These are phyloP conservation scores for Boletellus deceptivus DNA, from an alignment of 1,284 basidiomycete genomes.

Conservation along the genomic window DNA sequence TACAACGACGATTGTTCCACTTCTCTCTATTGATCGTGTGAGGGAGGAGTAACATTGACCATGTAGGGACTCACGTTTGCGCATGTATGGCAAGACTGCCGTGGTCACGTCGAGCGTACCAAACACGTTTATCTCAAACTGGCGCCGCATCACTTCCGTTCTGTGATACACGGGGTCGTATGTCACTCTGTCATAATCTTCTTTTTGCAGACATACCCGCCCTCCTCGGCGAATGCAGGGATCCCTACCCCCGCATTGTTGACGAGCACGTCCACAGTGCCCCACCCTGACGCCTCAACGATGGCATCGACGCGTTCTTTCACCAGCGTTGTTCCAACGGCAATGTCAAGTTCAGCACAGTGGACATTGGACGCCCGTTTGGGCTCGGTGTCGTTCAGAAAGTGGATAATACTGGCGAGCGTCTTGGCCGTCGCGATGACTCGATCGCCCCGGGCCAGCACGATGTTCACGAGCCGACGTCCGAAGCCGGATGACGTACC, in stretches of 20 bases:
- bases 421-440: constrained; percentile 45
- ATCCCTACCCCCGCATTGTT: constrained; percentile 51
- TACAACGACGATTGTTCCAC: constrained; percentile 44
- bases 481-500: constrained; percentile 64
- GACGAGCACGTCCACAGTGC: constrained; percentile 49
- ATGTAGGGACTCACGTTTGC: constrained; percentile 32
- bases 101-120: constrained; percentile 48
- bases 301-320: constrained; percentile 39
- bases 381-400: constrained; percentile 16
- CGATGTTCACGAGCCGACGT: constrained; percentile 46
- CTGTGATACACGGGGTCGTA: constrained; percentile 14
- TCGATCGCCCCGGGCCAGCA: constrained; percentile 46
- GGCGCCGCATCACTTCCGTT: constrained; percentile 34
- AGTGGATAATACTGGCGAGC: constrained; percentile 2
- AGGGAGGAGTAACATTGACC: not conserved
- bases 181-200: no score
- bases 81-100: constrained; percentile 47
- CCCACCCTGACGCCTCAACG: constrained; percentile 37
- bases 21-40: constrained; percentile 10
- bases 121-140: constrained; percentile 50
- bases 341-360: constrained; percentile 44
- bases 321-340: constrained; percentile 38
- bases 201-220: constrained; percentile 33
- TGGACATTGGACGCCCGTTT: constrained; percentile 26
- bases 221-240: constrained; percentile 43